Conservation (phyloP, 163 green algal species). For the Picocystis sp. region DNA sequence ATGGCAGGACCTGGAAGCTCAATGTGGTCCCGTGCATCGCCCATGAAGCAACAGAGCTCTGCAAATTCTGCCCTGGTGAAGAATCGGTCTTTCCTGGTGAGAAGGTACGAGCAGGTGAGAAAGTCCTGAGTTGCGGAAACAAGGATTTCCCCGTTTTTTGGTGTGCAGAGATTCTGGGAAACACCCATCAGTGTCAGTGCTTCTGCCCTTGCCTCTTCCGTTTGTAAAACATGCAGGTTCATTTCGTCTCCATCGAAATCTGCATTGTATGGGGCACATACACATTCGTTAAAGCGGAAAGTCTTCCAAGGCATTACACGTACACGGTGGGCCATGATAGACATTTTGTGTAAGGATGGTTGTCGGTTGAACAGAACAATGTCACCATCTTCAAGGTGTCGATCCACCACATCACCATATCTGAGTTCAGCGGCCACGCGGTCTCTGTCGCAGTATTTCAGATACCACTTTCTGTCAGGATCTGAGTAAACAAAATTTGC, state of each 20-base stretch:
- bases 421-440: conserved; percentile 69
- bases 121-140: conserved; percentile 94
- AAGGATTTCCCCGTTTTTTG: conserved; percentile 95
- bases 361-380: conserved; percentile 99
- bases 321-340: conserved; percentile 43
- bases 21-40: conserved; percentile 30
- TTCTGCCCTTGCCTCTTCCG: conserved; percentile 87
- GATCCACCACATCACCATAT: conserved; percentile 78
- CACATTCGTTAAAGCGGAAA: conserved; percentile 96
- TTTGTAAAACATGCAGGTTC: conserved; percentile 88
- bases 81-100: conserved; percentile 74
- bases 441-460: conserved; percentile 69
- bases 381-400: conserved; percentile 89
- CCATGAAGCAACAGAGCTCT: conserved; percentile 49
- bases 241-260: conserved; percentile 98
- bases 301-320: conserved; percentile 62
- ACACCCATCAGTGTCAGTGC: conserved; percentile 79
- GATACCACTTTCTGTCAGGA: conserved; percentile 25
- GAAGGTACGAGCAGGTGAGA: conserved; percentile 77
- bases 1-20: conserved; percentile 34
- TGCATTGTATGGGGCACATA: conserved; percentile 93
- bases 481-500: conserved; percentile 70
- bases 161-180: conserved; percentile 78
- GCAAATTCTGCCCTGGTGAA: conserved; percentile 52
- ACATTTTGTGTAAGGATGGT: conserved; percentile 61